Base-by-base conservation (phyloP, 108 stramenopile species). In the Discostella stelligeroides region DNA sequence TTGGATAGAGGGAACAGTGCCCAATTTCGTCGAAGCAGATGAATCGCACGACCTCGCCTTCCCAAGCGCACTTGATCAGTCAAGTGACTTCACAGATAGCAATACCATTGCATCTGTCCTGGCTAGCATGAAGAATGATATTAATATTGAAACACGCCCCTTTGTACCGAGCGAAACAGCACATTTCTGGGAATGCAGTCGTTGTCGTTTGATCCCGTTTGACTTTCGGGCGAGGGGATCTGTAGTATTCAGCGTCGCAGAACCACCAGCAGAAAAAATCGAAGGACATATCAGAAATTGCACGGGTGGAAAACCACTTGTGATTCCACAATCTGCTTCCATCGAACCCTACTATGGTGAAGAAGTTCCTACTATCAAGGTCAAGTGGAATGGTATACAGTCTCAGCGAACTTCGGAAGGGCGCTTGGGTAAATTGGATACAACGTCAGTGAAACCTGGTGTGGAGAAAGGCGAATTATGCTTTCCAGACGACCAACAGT, bases 141-240 rank as follows among this genome's bases (percentile, higher is more conserved):
- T 63, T 25, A 76, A 72, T 30, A 66, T 76, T 41, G 80, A 76
- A 25, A 40, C 23, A 17, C 29, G 63, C 42, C 57, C 72, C 21
- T 83, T 80, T 29, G 42, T 72, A 7, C 76, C 59, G 41, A 70
- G 63, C 17, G 70, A 70, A 0, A 80, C 72, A 34, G 25, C 66
- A 17, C 53, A 79, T 49, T 83, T 83, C 57, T 83, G 82, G 82
- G 82, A 83, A 49, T 83, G 82, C 50, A 66, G 41, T 39, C 42
- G 53, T 24, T 83, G 82, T 38, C 63, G 73, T 18, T 65, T 68
- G 8, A 68, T 80, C 64, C 79, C 74, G 0, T 63, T 76, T 17
- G 58, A 63, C 7, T 80, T 62, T 23, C 51, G 82, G 51, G 54
- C 82, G 10, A 64, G 58, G 12, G 82, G 82, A 30, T 83, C 82